Evolutionary conservation across 2,329 filamentous ascomycete genomes (phyloP).

Genomic region (Fusarium transvaalense): DNA sequence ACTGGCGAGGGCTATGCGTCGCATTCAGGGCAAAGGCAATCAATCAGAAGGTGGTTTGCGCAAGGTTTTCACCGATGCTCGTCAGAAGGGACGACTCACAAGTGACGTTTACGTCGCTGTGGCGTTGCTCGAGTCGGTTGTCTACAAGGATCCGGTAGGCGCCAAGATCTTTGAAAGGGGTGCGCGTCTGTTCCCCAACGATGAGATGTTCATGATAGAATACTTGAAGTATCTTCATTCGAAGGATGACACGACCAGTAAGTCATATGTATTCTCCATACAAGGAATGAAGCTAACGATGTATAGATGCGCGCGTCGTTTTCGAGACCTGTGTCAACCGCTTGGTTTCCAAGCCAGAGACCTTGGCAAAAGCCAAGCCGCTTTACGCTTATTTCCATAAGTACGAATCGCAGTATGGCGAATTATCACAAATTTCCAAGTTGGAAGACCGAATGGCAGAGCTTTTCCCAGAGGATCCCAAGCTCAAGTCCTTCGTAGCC

Average conservation of each 20-base stretch:
- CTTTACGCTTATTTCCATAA: constrained; percentile 94
- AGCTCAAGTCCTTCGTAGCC: constrained; percentile 78
- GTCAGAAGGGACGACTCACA: constrained; percentile 86
- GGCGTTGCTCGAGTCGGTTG: constrained; percentile 92
- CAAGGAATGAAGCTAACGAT: constrained; percentile 33
- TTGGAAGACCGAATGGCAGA: constrained; percentile 93
- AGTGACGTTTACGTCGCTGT: constrained; percentile 96
- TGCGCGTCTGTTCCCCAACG: constrained; percentile 91
- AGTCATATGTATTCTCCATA: constrained; percentile 54
- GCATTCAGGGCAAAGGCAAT: constrained; percentile 86
- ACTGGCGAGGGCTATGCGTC: constrained; percentile 91
- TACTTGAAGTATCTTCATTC: constrained; percentile 95
- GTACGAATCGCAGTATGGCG: constrained; percentile 94
- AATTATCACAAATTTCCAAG: constrained; percentile 89
- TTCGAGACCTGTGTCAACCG: constrained; percentile 94
- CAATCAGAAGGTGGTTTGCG: constrained; percentile 80
- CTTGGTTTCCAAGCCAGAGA: constrained; percentile 81
- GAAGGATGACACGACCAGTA: constrained; percentile 93
- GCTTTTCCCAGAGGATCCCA: constrained; percentile 90
- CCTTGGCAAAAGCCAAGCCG: constrained; percentile 79
- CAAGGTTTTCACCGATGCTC: constrained; percentile 89
- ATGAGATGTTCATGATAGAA: constrained; percentile 92
- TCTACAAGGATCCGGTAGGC: constrained; percentile 93
- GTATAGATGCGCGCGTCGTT: constrained; percentile 87
- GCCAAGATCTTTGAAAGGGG: constrained; percentile 97